Evolutionary conservation across 805 yeast species (phyloP).

Genomic region (Zygoascus ofunaensis): DNA sequence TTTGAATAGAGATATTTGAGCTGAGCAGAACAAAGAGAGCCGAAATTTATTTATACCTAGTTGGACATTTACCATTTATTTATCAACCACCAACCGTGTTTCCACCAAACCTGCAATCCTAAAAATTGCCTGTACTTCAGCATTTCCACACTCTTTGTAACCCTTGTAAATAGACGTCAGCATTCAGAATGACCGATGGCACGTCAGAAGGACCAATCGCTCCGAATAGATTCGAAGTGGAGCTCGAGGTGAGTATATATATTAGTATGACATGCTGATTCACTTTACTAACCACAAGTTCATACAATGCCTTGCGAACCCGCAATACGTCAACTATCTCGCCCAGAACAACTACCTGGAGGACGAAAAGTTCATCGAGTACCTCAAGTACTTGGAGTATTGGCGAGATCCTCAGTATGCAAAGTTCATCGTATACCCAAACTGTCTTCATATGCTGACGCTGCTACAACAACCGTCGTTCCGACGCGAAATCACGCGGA

Average conservation of each 20-base stretch:
- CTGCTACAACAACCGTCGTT: constrained; percentile 37
- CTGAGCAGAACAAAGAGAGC: too few relatives aligned
- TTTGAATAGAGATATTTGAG: too few relatives aligned
- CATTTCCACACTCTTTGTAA: too few relatives aligned
- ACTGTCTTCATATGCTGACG: constrained; percentile 73
- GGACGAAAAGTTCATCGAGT: constrained; percentile 61
- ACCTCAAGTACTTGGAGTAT: constrained; percentile 72
- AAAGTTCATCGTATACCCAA: constrained; percentile 68
- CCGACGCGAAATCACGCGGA: constrained; percentile 32
- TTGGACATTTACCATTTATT: too few relatives aligned
- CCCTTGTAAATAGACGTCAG: too few relatives aligned
- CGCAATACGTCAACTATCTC: constrained; percentile 74
- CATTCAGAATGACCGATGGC: too few relatives aligned
- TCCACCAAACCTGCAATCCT: too few relatives aligned
- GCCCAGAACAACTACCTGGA: constrained; percentile 77
- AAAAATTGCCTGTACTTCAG: too few relatives aligned
- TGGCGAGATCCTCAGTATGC: constrained; percentile 72
- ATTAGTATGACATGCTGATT: not conserved
- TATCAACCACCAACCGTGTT: too few relatives aligned
- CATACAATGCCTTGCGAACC: constrained; percentile 84
- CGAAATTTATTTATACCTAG: too few relatives aligned
- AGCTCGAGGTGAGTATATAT: constrained; percentile 49
- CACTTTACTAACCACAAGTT: constrained; percentile 44
- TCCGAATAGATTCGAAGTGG: constrained; percentile 82
- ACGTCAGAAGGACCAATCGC: too few relatives aligned